Percentiles rank a stretch among this genome's conserved stretches.
Conservation (phyloP, 768 basidiomycete species). For the Xerocomellus dryophilus region DNA sequence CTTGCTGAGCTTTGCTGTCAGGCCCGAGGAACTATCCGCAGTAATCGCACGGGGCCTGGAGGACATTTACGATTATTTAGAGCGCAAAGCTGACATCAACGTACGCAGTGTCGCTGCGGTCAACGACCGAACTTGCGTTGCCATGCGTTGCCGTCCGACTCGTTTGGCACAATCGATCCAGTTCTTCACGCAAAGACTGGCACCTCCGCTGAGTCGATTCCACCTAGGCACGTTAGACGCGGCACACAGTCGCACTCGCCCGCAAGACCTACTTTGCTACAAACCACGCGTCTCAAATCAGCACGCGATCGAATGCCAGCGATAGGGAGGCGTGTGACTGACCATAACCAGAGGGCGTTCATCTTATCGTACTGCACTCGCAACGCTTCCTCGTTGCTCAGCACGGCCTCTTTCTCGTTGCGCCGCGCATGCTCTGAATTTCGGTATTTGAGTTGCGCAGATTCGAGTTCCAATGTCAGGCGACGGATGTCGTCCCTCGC, state of each 20-base stretch:
- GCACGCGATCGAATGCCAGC: not conserved
- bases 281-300: not conserved
- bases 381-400: not conserved
- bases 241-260: not conserved
- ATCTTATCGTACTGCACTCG: not conserved
- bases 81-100: not conserved
- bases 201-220: not conserved
- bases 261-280: not conserved
- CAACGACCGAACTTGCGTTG: not conserved
- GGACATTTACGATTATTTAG: not conserved
- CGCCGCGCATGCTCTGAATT: not conserved
- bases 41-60: not conserved
- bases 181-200: not conserved
- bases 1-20: too few species aligned
- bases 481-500: not conserved
- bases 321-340: not conserved
- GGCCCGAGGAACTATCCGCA: too few species aligned
- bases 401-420: not conserved
- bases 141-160: not conserved
- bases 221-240: not conserved
- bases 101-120: not conserved
- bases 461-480: not conserved
- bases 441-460: not conserved
- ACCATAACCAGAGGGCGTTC: slow-evolving; percentile 1
- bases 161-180: not conserved